Evolutionary conservation across 345 rosid genomes (phyloP), one percentile per base, ranked within the genome.

Genomic region (Murraya koenigii): DNA sequence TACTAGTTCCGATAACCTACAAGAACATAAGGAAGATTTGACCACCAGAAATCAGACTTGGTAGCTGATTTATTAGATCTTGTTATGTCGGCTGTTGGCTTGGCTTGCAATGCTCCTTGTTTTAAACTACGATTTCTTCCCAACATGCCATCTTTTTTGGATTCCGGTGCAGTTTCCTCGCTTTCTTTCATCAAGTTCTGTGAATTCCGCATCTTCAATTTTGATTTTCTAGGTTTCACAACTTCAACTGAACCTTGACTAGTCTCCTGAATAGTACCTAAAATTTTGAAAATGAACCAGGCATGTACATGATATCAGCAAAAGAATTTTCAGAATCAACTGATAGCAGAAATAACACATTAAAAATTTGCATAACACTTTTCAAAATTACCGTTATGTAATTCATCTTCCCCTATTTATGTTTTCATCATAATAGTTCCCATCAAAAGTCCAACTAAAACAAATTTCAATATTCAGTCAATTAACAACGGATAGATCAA

Each of bases 1-100:
- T 36, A 41, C 26, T 54, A 60, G 38, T 70, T 75, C 72, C 35
- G 60, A 33, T 20, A 76, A 82, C 92, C 0, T 88, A 91, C 97
- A 23, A 90, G 77, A 77, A 89, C 92, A 82, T 88, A 91, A 14
- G 93, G 92, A 82, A 93, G 95, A 55, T 89, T 91, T 75, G 83
- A 77, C 98, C 97, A 93, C 97, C 98, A 93, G 49, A 83, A 35
- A 70, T 82, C 68, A 69, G 77, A 61, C 47, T 62, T 72, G 22
- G 75, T 64, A 74, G 58, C 86, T 52, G 89, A 69, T 72, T 78
- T 75, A 58, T 75, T 86, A 76, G 74, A 80, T 78, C 71, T 72
- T 13, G n/a, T 72, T 68, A 80, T 75, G 56, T 78, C 54, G 20
- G 73, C 67, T 30, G 30, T 22, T 33, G 73, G 74, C 76, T 80